Base-by-base conservation (phyloP, 352 stramenopile species). In the Pythium phragmiticola region DNA sequence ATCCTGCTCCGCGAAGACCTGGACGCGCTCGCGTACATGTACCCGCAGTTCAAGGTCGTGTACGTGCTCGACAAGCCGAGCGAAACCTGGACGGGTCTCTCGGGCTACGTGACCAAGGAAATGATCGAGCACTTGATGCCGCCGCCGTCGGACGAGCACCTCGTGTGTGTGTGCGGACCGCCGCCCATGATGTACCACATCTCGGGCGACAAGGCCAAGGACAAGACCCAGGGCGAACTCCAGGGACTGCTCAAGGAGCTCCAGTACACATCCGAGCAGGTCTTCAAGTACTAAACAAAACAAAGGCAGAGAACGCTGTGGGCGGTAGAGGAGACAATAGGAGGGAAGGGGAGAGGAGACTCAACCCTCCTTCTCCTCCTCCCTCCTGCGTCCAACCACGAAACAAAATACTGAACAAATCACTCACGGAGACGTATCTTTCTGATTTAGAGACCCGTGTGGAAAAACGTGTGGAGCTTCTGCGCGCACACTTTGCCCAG, bases 111-210 rank as follows among this genome's bases (percentile, higher is more conserved):
- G 23, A 79, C 78, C 60, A 88, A 90, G 70, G 82, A 95, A 45
- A 92, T 96, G 76, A 72, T 97, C 60, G 60, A 93, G 65, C 74
- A 88, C 45, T 76, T 86, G 72, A 88, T 98, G 56, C 89, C 90
- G 0, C 71, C 65, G 43, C 84, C 90, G 12, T 86, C 81, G 13
- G 74, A 92, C 33, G 86, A 97, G 30, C 68, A 84, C 67, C 69
- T 96, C 26, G 76, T 98, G 33, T 93, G 89, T 42, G 87, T 97
- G 52, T 97, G 90, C 66, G 91, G 91, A 14, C 91, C 91, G 21
- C 89, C 82, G 12, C 79, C 84, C 19, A 94, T 97, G 80, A 95
- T 96, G 88, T 88, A 94, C 72, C 81, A 92, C 63, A 65, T 97
- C 50, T 96, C 83, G 42, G 88, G 89, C 53, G 76, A 92, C 72